A percentile compares a stretch with the other conserved stretches of the same genome.
phyloP scores from a whole-genome alignment of 371 early-diverging fungal genomes.

The Syncephalastrum sp. region DNA sequence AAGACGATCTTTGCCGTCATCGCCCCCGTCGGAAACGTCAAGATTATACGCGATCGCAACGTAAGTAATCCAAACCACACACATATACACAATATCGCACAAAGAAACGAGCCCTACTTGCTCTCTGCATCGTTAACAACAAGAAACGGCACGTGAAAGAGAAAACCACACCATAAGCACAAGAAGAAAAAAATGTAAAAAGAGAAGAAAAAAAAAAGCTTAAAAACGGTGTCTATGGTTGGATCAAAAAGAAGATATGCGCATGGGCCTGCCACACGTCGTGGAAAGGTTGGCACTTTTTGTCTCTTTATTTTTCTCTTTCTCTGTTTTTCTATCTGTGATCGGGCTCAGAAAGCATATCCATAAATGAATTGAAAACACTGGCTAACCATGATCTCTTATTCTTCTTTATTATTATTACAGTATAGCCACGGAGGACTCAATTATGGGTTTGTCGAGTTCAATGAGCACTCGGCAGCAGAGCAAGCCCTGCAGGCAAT shows the following conservation, averaged over 20 bases:
- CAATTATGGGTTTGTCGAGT: slow-evolving; percentile 93
- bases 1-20: slow-evolving; percentile 66
- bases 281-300: slow-evolving; percentile 7
- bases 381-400: background rate
- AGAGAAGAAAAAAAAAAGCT: background rate
- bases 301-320: background rate
- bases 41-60: slow-evolving; percentile 77
- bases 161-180: background rate
- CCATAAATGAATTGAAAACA: background rate
- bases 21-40: slow-evolving; percentile 66
- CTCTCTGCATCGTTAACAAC: no score
- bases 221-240: background rate
- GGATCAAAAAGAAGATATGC: background rate
- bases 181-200: background rate
- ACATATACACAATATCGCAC: background rate
- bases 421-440: slow-evolving; percentile 38
- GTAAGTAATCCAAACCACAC: slow-evolving; percentile 48
- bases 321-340: background rate
- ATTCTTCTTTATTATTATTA: background rate
- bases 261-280: slow-evolving; percentile 6
- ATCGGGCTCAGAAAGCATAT: slow-evolving; percentile 5
- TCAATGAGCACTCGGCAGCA: slow-evolving; percentile 70
- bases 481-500: slow-evolving; percentile 73
- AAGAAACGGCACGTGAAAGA: background rate
- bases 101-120: no score